Evolutionary conservation across 306 rosid species (phyloP), one percentile per base, ranked within the genome.

Genomic region (Sicyos baderoa): DNA sequence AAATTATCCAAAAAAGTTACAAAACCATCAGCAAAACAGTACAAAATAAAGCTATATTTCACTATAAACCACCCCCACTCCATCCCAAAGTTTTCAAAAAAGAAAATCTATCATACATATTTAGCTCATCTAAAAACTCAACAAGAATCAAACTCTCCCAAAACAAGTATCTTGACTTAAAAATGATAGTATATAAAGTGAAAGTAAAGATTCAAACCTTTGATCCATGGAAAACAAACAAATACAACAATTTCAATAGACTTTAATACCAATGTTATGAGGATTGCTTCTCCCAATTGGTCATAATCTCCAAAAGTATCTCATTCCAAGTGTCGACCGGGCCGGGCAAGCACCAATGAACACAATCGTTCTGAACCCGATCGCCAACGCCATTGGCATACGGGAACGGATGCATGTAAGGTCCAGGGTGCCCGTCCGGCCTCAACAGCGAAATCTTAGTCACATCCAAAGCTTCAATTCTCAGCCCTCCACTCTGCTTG

Each of bases 281-380:
- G 14, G 68, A 62, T 40, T 37, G 70, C 7, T 45, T 2, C 77
- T 45, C 72, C 95, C 85, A 86, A 71, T 74, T 89, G 84, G 79
- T 87, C 75, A 87, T 49, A 0, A 83, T 21, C 74, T 86, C 78
- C 0, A 91, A 76, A 72, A 91, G 60, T 17, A 91, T 86, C 67
- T 86, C 92, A 87, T 91, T 91, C 97, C 97, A 91, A 9, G 96
- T 87, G 73, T 91, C 97, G 12, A 91, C 67, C 58, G 97, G 84
- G 14, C 97, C 97, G 0, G 97, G 96, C 79, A 92, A 75, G 76
- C 97, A 92, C 97, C 97, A 92, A 78, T 92, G 97, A 53, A 89
- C 92, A 79, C 97, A 92, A 65, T 92, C 96, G 75, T 89, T 92
- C 29, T 89, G 97, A 3, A 92, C 86, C 5, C 76, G 82, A 37